A percentile compares a stretch with the other conserved stretches of the same genome.
phyloP scores from a whole-genome alignment of 805 yeast species.

The Torulaspora indica region DNA sequence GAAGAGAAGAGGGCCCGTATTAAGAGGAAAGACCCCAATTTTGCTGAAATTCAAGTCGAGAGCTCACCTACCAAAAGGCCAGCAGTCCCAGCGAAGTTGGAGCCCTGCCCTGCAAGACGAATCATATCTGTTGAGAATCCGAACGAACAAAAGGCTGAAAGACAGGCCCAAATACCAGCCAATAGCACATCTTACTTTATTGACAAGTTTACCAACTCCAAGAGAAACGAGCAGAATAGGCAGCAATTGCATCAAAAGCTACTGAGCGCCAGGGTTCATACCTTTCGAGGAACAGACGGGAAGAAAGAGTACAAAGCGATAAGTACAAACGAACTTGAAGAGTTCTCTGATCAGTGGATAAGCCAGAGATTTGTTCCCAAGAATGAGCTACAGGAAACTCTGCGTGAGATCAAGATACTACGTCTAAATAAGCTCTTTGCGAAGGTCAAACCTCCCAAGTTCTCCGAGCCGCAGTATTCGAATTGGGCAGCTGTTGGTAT shows the following conservation, averaged over 20 bases:
- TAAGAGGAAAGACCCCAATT: conserved; percentile 22
- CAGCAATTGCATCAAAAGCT: conserved; percentile 26
- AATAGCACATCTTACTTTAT: conserved; percentile 34
- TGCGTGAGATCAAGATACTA: conserved; percentile 51
- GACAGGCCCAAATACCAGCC: conserved; percentile 4
- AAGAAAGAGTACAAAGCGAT: conserved; percentile 25
- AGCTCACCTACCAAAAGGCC: conserved; percentile 34
- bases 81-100: conserved; percentile 1
- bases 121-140: conserved; percentile 9
- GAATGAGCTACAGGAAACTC: conserved; percentile 34
- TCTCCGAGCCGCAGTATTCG: conserved; percentile 59
- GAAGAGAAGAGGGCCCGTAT: conserved; percentile 16
- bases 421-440: conserved; percentile 57
- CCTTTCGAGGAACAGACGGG: conserved; percentile 34
- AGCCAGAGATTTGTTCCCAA: conserved; percentile 45
- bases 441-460: conserved; percentile 64
- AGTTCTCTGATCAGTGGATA: conserved; percentile 42
- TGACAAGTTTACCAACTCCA: conserved; percentile 29
- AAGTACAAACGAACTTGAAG: conserved; percentile 43
- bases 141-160: conserved; percentile 13
- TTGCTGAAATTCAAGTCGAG: conserved; percentile 25
- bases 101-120: conserved; percentile 1
- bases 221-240: conserved; percentile 25
- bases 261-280: conserved; percentile 37
- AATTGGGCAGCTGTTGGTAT: conserved; percentile 83